phyloP scores from a whole-genome alignment of 371 early-diverging fungal species.

The Rhizopus arrhizus region DNA sequence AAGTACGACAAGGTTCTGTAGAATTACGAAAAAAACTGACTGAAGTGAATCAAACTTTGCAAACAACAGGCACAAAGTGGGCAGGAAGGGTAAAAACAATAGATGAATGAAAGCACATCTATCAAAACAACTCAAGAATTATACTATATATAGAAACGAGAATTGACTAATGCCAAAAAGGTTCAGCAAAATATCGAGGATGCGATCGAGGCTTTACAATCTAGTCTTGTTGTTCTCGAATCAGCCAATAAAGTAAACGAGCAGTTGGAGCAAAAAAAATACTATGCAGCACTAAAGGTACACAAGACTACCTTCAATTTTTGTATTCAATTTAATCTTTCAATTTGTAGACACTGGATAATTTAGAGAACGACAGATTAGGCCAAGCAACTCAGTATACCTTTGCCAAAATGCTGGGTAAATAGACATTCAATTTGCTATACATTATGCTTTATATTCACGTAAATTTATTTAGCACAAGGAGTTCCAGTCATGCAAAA shows the following conservation, averaged over 20 bases:
- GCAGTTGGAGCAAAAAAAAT: conserved; percentile 80
- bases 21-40: conserved; percentile 82
- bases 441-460: background rate
- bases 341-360: conserved; percentile 70
- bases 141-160: conserved; percentile 74
- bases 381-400: conserved; percentile 69
- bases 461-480: conserved; percentile 49
- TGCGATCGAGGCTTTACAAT: conserved; percentile 81
- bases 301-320: background rate
- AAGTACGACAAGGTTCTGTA: conserved; percentile 88
- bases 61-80: conserved; percentile 76
- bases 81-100: conserved; percentile 67
- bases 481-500: conserved; percentile 86
- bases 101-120: background rate
- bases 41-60: conserved; percentile 83
- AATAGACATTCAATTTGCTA: background rate
- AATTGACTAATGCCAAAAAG: conserved; percentile 80
- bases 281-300: conserved; percentile 89
- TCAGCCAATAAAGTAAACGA: conserved; percentile 83
- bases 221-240: conserved; percentile 86
- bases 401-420: conserved; percentile 80
- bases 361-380: conserved; percentile 73
- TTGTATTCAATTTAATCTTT: no score
- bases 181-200: conserved; percentile 88
- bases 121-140: background rate